phyloP scores from a whole-genome alignment of 176 grass and related monocot species.

The Oryza rufipogon region DNA sequence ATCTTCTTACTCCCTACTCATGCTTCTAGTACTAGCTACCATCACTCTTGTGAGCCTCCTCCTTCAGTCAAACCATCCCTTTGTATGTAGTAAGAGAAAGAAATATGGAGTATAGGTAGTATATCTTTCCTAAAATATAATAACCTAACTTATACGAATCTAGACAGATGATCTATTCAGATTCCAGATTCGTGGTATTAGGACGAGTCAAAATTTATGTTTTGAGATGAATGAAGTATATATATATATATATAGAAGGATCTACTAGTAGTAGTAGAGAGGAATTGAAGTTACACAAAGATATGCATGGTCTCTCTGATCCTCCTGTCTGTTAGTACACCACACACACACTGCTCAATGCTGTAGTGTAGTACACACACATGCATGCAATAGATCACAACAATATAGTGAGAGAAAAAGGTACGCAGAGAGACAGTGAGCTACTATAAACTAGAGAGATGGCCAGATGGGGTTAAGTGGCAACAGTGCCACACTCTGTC shows the following conservation, averaged over 20 bases:
- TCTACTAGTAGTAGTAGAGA: not conserved
- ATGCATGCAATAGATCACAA: conserved; percentile 41
- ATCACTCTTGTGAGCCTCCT: not conserved
- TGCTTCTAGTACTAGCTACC: not conserved
- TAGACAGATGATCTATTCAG: no score
- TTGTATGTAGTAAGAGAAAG: not conserved
- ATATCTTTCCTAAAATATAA: no score
- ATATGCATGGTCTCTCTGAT: conserved; percentile 31
- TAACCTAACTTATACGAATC: no score
- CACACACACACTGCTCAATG: conserved; percentile 52
- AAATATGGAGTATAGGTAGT: not conserved
- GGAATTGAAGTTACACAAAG: conserved; percentile 16
- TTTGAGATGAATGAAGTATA: not conserved
- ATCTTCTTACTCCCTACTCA: not conserved
- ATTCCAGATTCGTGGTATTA: no score
- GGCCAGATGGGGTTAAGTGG: conserved; percentile 30
- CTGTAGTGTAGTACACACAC: conserved; percentile 26
- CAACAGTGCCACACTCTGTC: conserved; percentile 39
- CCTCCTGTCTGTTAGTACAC: conserved; percentile 6
- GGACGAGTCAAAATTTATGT: no score
- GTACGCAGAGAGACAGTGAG: not conserved
- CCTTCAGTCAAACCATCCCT: not conserved
- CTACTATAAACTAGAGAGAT: not conserved
- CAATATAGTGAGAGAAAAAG: conserved; percentile 29
- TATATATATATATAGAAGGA: not conserved